These are phyloP conservation scores for Diaporthe batatas DNA, from an alignment of 2,329 filamentous ascomycete genomes.

Conservation along the genomic window DNA sequence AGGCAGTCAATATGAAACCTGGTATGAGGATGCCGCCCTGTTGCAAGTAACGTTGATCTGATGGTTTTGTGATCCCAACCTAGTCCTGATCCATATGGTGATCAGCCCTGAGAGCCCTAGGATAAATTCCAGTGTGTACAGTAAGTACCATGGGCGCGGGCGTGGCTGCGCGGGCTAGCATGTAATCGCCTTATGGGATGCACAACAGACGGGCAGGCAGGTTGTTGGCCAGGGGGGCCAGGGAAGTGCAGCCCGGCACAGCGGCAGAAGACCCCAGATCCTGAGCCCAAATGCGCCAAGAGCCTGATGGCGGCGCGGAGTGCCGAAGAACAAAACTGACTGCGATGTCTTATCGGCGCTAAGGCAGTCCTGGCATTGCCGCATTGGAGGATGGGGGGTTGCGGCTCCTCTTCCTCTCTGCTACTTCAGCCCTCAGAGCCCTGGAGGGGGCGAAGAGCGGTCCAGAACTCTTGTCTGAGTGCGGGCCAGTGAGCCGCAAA, in stretches of 20 bases:
- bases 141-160: constrained; percentile 1
- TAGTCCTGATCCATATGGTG: not conserved
- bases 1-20: constrained; percentile 26
- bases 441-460: not conserved
- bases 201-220: not conserved
- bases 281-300: constrained; percentile 9
- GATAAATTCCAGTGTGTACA: not conserved
- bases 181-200: constrained; percentile 8
- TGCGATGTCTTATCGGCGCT: not conserved
- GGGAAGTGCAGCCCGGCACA: constrained; percentile 3
- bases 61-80: constrained; percentile 10
- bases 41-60: constrained; percentile 9
- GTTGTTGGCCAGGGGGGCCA: not conserved
- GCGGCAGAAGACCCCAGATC: constrained; percentile 26
- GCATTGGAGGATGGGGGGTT: not conserved
- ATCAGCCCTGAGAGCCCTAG: constrained; percentile 25
- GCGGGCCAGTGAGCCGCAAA: constrained; percentile 33
- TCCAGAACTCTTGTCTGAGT: constrained; percentile 5
- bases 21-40: constrained; percentile 1
- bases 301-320: constrained; percentile 25
- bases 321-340: constrained; percentile 4
- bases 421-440: not conserved
- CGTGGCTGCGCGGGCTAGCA: constrained; percentile 3
- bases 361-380: constrained; percentile 3
- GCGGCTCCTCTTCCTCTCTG: no score